Percentiles rank a stretch among this genome's conserved stretches.
phyloP scores from a whole-genome alignment of 345 rosid species.

The Clarkia xantiana region DNA sequence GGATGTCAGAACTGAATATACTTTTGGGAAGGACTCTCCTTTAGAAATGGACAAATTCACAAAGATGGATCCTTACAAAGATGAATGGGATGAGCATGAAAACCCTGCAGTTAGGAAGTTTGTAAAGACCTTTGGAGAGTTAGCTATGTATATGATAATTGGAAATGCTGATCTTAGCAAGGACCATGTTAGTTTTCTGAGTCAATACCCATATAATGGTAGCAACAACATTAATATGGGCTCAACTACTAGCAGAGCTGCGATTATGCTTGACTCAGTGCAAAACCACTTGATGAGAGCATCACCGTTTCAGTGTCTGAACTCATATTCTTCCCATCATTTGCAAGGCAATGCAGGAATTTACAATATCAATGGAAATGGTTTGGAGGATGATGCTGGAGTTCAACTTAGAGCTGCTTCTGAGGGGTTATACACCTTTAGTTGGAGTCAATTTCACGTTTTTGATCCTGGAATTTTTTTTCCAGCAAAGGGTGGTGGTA shows the following conservation, averaged over 20 bases:
- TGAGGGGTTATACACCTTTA: no score
- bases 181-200: conserved; percentile 22
- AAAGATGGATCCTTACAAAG: no score
- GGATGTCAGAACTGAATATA: no score
- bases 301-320: conserved; percentile 29
- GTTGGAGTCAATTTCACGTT: no score
- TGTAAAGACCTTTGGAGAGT: conserved; percentile 15
- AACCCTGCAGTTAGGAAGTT: no score
- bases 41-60: no score
- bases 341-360: conserved; percentile 29
- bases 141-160: conserved; percentile 11
- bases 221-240: conserved; percentile 41
- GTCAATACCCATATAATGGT: conserved; percentile 43
- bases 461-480: no score
- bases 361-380: conserved; percentile 40
- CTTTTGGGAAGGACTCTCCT: no score
- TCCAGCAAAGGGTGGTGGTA: no score
- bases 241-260: conserved; percentile 26
- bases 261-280: conserved; percentile 13
- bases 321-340: conserved; percentile 19
- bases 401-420: no score
- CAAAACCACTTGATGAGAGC: conserved; percentile 22
- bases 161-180: conserved; percentile 19
- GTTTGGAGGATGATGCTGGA: conserved; percentile 37
- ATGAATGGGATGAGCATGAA: no score